These are phyloP conservation scores for Discostella pseudostelligera DNA, from an alignment of 108 stramenopile genomes.

Conservation along the genomic window DNA sequence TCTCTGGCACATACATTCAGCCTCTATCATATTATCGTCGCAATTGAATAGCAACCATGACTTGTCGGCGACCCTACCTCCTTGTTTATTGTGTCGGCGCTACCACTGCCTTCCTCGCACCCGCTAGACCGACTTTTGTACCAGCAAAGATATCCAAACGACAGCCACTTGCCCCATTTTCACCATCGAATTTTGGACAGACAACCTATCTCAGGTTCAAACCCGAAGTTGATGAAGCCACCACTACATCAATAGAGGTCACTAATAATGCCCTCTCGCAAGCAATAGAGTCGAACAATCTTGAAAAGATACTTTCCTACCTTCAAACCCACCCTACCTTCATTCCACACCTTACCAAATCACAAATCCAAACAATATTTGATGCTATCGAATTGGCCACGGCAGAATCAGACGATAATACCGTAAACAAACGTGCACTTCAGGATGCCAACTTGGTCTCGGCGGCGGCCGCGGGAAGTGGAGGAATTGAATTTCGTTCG, in stretches of 20 bases:
- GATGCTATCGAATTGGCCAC: conserved; percentile 74
- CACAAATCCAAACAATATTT: conserved; percentile 51
- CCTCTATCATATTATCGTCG: too few species aligned
- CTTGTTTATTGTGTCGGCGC: background rate
- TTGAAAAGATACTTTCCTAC: conserved; percentile 32
- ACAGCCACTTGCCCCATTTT: too few species aligned
- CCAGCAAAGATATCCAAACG: too few species aligned
- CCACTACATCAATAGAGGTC: too few species aligned
- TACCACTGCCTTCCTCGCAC: background rate
- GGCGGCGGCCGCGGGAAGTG: conserved; percentile 3
- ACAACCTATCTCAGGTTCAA: background rate
- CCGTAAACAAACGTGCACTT: conserved; percentile 39
- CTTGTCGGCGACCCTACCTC: background rate
- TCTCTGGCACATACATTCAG: too few species aligned
- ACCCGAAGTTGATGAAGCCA: conserved; percentile 7
- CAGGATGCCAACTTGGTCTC: conserved; percentile 31
- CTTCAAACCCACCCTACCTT: conserved; percentile 22
- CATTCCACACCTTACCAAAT: conserved; percentile 12
- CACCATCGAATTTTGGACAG: background rate
- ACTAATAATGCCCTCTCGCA: conserved; percentile 10
- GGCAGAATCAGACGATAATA: conserved; percentile 56
- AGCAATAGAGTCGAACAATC: conserved; percentile 30
- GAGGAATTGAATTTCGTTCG: conserved; percentile 48
- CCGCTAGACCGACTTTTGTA: background rate
- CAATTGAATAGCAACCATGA: background rate